Evolutionary conservation across 176 grass and related monocot species (phyloP).

Genomic region (Aegilops umbellulata): DNA sequence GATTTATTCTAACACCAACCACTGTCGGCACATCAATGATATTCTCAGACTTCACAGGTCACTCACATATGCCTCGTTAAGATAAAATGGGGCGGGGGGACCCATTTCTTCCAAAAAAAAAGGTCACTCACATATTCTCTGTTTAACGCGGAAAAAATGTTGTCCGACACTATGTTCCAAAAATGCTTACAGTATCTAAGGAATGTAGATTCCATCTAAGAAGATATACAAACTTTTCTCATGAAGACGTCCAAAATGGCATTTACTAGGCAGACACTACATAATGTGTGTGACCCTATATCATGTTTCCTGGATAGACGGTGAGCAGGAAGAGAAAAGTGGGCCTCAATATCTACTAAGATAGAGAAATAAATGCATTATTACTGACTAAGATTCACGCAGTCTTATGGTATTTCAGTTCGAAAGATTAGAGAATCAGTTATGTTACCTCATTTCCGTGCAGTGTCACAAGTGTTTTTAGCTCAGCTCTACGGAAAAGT

Average conservation of each 20-base stretch:
- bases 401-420: neutral
- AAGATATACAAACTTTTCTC: neutral
- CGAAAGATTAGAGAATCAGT: neutral
- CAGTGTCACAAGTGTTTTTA: slow-evolving; percentile 91
- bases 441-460: slow-evolving; percentile 83
- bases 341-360: neutral
- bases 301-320: neutral
- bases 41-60: neutral
- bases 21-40: neutral
- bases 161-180: neutral
- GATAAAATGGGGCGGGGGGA: too few relatives aligned
- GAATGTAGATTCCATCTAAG: neutral
- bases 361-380: neutral
- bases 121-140: neutral
- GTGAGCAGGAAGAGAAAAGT: neutral
- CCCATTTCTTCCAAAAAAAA: too few relatives aligned
- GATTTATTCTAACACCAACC: too few relatives aligned
- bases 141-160: neutral
- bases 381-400: neutral
- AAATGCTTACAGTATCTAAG: neutral
- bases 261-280: slow-evolving; percentile 1
- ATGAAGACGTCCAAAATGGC: neutral
- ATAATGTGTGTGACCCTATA: neutral
- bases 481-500: slow-evolving; percentile 90
- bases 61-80: too few relatives aligned